These are phyloP conservation scores for Noccaea caerulescens DNA, from an alignment of 345 rosid genomes.

Conservation along the genomic window DNA sequence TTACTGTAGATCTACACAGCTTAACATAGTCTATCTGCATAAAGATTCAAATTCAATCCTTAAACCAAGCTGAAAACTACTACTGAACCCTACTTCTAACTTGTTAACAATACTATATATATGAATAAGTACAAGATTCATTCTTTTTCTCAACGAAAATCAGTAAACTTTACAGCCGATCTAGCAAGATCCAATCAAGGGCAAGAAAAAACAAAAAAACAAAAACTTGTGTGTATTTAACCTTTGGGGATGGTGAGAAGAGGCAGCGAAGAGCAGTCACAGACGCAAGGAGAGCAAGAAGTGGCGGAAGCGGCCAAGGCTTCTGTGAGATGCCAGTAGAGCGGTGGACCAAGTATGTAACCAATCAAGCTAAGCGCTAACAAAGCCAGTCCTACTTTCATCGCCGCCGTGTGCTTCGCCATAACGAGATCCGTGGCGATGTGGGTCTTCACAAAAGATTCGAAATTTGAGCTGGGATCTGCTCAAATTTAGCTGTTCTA, in stretches of 20 bases:
- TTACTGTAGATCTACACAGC: constrained; percentile 11
- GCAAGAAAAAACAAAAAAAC: not conserved
- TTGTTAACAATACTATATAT: not conserved
- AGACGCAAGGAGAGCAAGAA: constrained; percentile 64
- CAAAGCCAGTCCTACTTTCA: constrained; percentile 54
- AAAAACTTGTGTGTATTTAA: constrained; percentile 10
- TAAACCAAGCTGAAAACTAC: not conserved
- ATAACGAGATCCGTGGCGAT: constrained; percentile 32
- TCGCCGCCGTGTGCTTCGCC: constrained; percentile 60
- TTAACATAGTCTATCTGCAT: not conserved
- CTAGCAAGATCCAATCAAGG: constrained; percentile 39
- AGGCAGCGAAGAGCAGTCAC: constrained; percentile 88
- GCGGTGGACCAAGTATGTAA: constrained; percentile 84
- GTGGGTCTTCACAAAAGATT: not conserved
- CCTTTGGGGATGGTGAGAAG: constrained; percentile 74
- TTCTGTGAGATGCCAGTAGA: constrained; percentile 88
- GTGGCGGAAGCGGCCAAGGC: constrained; percentile 50
- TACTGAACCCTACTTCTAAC: not conserved
- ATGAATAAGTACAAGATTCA: not conserved
- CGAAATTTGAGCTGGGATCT: constrained; percentile 14
- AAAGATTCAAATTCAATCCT: not conserved
- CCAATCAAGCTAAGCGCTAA: constrained; percentile 63
- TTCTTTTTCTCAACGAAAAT: constrained; percentile 2
- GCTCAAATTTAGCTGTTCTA: constrained; percentile 3
- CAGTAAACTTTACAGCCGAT: constrained; percentile 14